Evolutionary conservation across 2,329 filamentous ascomycete species (phyloP).

Genomic region (Ophiostoma quercus): DNA sequence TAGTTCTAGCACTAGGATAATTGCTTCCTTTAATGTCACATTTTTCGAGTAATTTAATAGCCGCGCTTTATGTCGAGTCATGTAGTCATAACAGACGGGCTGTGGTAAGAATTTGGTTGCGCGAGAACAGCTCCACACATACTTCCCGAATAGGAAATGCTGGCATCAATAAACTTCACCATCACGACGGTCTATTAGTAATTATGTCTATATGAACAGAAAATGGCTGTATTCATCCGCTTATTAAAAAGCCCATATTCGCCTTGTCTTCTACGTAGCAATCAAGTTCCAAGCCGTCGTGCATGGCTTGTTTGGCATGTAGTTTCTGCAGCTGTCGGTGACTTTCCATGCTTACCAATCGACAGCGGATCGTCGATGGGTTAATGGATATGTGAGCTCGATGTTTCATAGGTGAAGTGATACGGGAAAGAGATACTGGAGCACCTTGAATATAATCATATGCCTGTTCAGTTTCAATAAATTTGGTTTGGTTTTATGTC

Average conservation of each 20-base stretch:
- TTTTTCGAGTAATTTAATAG: neutral
- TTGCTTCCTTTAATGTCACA: neutral
- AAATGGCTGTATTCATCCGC: neutral
- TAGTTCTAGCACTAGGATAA: too few relatives aligned
- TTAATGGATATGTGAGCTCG: neutral
- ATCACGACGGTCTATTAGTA: neutral
- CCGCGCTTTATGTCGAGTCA: neutral
- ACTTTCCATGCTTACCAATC: constrained; percentile 14
- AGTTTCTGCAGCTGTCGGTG: neutral
- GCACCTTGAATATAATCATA: too few relatives aligned
- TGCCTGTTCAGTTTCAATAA: too few relatives aligned
- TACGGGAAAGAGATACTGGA: neutral
- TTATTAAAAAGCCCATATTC: neutral
- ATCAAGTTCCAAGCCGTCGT: neutral
- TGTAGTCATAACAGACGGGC: neutral
- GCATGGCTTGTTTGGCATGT: neutral
- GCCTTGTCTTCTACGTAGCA: neutral
- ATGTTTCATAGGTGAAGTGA: neutral
- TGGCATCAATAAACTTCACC: neutral
- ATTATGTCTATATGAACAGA: neutral
- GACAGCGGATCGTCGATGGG: neutral
- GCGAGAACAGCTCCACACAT: neutral
- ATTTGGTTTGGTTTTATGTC: too few relatives aligned
- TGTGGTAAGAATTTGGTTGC: neutral
- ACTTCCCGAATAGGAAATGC: neutral